Evolutionary conservation across 495 filamentous ascomycete species (phyloP).

Genomic region (Niebla homalea): DNA sequence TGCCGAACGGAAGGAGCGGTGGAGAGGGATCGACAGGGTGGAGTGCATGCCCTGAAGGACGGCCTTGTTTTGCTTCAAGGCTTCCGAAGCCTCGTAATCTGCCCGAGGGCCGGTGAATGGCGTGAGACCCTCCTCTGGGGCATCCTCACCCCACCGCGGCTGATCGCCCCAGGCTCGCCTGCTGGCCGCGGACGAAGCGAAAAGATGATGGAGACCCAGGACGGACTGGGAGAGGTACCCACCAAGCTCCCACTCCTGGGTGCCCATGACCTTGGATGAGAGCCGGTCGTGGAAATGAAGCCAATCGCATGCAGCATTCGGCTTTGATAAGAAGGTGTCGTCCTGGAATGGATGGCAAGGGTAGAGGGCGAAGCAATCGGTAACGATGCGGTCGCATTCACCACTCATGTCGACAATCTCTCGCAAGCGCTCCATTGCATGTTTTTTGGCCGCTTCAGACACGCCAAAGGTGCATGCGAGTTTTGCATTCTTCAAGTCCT

Average conservation of each 20-base stretch:
- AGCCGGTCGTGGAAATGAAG: constrained; percentile 82
- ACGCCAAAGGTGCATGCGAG: constrained; percentile 37
- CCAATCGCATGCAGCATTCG: constrained; percentile 80
- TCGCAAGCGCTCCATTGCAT: constrained; percentile 63
- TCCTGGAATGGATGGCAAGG: constrained; percentile 82
- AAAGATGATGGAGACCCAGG: constrained; percentile 84
- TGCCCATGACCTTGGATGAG: constrained; percentile 55
- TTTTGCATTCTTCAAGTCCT: constrained; percentile 15
- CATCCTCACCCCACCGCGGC: constrained; percentile 31
- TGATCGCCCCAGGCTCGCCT: constrained; percentile 12
- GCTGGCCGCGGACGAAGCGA: constrained; percentile 39
- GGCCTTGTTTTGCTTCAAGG: constrained; percentile 53
- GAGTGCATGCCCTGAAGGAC: constrained; percentile 40
- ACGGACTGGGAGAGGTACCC: constrained; percentile 76
- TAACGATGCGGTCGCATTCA: constrained; percentile 74
- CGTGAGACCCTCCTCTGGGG: constrained; percentile 33
- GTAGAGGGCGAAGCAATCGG: constrained; percentile 72
- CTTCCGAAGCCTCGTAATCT: constrained; percentile 65
- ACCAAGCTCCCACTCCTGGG: constrained; percentile 77
- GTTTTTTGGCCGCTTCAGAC: constrained; percentile 59
- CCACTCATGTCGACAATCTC: constrained; percentile 84
- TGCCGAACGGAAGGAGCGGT: constrained; percentile 61
- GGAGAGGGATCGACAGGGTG: constrained; percentile 43
- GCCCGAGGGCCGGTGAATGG: constrained; percentile 73
- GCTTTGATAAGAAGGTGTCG: constrained; percentile 80